Conservation (phyloP, 1,284 basidiomycete species). For the Bondarzewia mesenterica region DNA sequence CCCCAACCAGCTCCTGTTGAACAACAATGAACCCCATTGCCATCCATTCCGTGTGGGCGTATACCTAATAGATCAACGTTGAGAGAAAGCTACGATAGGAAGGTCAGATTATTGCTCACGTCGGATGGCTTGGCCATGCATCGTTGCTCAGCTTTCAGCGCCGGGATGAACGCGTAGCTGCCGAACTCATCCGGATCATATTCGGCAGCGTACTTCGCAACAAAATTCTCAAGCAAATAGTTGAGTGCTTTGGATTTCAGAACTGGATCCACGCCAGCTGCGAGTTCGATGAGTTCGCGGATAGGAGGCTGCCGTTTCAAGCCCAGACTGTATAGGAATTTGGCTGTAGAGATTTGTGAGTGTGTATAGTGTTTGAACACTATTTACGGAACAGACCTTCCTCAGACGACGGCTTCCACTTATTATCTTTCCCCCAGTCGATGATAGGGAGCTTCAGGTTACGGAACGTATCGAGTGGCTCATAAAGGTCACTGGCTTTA, state of each 20-base stretch:
- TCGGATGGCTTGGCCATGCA: slow-evolving; percentile 63
- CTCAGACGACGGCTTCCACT: slow-evolving; percentile 75
- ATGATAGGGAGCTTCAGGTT: slow-evolving; percentile 75
- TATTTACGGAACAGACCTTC: slow-evolving; percentile 52
- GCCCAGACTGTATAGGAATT: slow-evolving; percentile 77
- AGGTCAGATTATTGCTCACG: slow-evolving; percentile 28
- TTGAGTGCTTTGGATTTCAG: slow-evolving; percentile 55
- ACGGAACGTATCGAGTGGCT: slow-evolving; percentile 72
- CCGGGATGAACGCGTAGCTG: slow-evolving; percentile 76
- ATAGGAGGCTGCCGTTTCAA: slow-evolving; percentile 70
- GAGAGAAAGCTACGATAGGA: neutral
- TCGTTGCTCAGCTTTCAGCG: slow-evolving; percentile 41
- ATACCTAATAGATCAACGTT: slow-evolving; percentile 47
- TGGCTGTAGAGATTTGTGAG: slow-evolving; percentile 43
- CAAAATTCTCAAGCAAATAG: slow-evolving; percentile 72
- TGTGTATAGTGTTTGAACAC: neutral
- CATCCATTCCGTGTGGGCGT: slow-evolving; percentile 63
- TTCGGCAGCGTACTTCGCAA: slow-evolving; percentile 47
- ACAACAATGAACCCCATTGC: slow-evolving; percentile 72
- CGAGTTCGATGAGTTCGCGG: slow-evolving; percentile 57
- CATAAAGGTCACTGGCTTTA: slow-evolving; percentile 73
- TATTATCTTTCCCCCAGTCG: slow-evolving; percentile 76
- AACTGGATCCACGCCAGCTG: slow-evolving; percentile 42
- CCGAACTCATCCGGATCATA: slow-evolving; percentile 50
- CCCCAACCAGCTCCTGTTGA: slow-evolving; percentile 48